These are phyloP conservation scores for Mucuna pruriens DNA, from an alignment of 306 rosid genomes.

Conservation along the genomic window DNA sequence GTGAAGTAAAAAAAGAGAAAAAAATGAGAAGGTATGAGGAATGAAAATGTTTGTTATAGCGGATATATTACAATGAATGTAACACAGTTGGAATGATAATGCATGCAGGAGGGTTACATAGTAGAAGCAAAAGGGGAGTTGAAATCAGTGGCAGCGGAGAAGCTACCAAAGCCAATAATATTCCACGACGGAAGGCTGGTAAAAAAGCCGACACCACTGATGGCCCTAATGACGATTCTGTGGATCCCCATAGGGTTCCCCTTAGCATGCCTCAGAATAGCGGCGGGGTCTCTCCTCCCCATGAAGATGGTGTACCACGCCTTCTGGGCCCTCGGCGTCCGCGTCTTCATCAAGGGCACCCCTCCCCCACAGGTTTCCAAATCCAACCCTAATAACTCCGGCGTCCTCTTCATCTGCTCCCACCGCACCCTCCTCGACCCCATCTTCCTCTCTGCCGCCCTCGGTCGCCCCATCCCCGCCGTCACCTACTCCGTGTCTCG, in stretches of 20 bases:
- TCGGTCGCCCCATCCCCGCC: slow-evolving; percentile 79
- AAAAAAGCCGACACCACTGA: slow-evolving; percentile 70
- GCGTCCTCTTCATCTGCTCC: slow-evolving; percentile 81
- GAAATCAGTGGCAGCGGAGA: slow-evolving; percentile 54
- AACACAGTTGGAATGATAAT: no score
- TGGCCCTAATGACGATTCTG: slow-evolving; percentile 60
- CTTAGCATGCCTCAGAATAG: slow-evolving; percentile 69
- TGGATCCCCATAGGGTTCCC: slow-evolving; percentile 81
- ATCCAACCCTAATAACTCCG: slow-evolving; percentile 38
- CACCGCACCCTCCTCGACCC: slow-evolving; percentile 85
- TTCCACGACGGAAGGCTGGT: slow-evolving; percentile 89
- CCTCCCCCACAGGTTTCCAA: slow-evolving; percentile 62
- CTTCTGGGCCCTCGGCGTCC: slow-evolving; percentile 76
- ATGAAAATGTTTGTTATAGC: no score
- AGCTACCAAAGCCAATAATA: slow-evolving; percentile 80
- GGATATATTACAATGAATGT: no score
- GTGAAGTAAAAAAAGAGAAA: no score
- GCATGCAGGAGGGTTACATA: slow-evolving; percentile 69
- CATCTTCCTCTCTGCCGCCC: slow-evolving; percentile 77
- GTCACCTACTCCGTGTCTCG: slow-evolving; percentile 83
- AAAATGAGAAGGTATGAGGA: no score
- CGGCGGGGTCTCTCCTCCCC: slow-evolving; percentile 82
- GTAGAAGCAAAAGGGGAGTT: slow-evolving; percentile 55
- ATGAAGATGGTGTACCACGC: slow-evolving; percentile 74
- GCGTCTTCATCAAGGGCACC: slow-evolving; percentile 66